A percentile compares a stretch with the other conserved stretches of the same genome.
Evolutionary conservation across 306 rosid species (phyloP).

Genomic region (Cicer cuneatum): DNA sequence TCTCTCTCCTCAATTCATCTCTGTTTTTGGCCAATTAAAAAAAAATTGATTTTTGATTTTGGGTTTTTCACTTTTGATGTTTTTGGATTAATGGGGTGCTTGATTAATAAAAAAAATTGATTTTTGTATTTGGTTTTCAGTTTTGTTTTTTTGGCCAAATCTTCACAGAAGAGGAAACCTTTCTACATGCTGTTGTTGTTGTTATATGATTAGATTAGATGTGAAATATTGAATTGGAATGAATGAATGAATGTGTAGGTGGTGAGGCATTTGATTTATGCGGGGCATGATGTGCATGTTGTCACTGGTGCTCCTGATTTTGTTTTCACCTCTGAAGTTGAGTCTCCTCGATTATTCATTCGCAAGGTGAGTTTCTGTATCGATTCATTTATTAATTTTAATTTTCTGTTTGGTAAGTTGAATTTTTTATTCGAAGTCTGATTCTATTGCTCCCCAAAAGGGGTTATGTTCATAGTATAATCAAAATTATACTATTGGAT

Average conservation of each 20-base stretch:
- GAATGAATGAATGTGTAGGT: slow-evolving; percentile 57
- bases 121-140: slow-evolving; percentile 23
- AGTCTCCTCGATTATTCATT: slow-evolving; percentile 80
- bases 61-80: background rate
- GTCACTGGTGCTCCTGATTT: slow-evolving; percentile 96
- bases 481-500: background rate
- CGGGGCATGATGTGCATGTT: slow-evolving; percentile 94
- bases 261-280: slow-evolving; percentile 77
- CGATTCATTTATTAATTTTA: background rate
- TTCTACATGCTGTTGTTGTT: background rate
- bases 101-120: background rate
- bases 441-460: background rate
- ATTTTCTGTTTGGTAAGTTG: slow-evolving; percentile 47
- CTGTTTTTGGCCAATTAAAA: background rate
- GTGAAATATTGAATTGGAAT: slow-evolving; percentile 28
- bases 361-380: slow-evolving; percentile 64
- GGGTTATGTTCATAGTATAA: background rate
- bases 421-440: background rate
- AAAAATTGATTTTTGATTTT: background rate
- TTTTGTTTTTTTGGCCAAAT: background rate
- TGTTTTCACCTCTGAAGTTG: slow-evolving; percentile 82
- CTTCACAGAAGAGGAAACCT: background rate
- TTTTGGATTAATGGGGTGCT: slow-evolving; percentile 29
- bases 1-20: background rate
- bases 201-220: background rate